These are phyloP conservation scores for Glycyrrhiza uralensis DNA, from an alignment of 306 rosid genomes.

Conservation along the genomic window DNA sequence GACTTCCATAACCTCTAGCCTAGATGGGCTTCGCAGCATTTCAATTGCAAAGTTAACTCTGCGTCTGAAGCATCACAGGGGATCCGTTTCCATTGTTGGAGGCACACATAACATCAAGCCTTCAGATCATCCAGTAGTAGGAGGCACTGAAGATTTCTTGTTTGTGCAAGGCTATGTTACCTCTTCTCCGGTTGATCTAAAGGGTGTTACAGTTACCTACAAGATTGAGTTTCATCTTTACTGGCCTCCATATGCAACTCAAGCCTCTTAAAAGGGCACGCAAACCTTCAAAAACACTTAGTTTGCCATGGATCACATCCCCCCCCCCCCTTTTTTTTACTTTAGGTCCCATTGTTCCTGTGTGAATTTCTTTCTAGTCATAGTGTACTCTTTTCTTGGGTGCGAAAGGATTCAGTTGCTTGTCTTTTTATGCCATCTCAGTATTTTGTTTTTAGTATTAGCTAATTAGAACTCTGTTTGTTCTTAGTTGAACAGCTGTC, in stretches of 20 bases:
- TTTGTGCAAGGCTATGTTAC: conserved; percentile 67
- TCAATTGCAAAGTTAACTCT: conserved; percentile 59
- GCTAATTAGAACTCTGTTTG: no score
- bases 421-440: background rate
- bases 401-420: background rate
- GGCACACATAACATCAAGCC: conserved; percentile 47
- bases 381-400: background rate
- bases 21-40: conserved; percentile 60
- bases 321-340: background rate
- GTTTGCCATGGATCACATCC: background rate
- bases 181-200: conserved; percentile 53
- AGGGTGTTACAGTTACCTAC: conserved; percentile 46
- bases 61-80: conserved; percentile 42
- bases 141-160: conserved; percentile 74
- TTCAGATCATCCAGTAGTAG: conserved; percentile 58
- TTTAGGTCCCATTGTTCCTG: background rate
- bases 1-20: conserved; percentile 53
- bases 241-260: conserved; percentile 77
- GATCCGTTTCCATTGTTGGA: conserved; percentile 62
- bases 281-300: no score
- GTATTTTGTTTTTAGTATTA: no score
- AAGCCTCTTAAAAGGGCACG: conserved; percentile 4
- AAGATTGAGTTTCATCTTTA: conserved; percentile 64
- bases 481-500: background rate
- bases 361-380: background rate